Conservation (phyloP, 208 protist species). For the Wallacemonas collosoma region DNA sequence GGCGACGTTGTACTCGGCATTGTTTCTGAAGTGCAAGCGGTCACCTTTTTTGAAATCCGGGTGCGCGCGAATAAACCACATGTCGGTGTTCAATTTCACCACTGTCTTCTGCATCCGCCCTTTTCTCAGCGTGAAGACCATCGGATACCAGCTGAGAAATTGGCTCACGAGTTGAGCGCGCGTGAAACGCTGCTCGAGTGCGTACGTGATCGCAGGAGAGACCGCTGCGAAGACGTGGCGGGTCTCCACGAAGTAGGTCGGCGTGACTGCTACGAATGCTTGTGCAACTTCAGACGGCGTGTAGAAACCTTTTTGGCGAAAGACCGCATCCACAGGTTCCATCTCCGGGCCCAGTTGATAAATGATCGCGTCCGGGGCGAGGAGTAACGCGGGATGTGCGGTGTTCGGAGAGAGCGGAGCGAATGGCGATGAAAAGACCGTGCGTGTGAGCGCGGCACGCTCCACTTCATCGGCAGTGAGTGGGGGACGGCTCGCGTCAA, state of each 20-base stretch:
- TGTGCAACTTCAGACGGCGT: constrained; percentile 75
- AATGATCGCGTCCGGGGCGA: constrained; percentile 48
- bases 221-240: constrained; percentile 48
- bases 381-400: constrained; percentile 36
- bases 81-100: constrained; percentile 74
- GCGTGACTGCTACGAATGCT: constrained; percentile 66
- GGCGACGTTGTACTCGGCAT: constrained; percentile 44
- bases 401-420: constrained; percentile 21
- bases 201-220: constrained; percentile 39
- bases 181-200: constrained; percentile 33
- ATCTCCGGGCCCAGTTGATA: constrained; percentile 60
- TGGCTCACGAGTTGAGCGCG: constrained; percentile 18
- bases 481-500: constrained; percentile 39
- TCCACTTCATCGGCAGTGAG: constrained; percentile 55
- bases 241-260: constrained; percentile 79
- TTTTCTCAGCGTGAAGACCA: constrained; percentile 64
- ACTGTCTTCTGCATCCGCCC: constrained; percentile 40
- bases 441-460: constrained; percentile 41
- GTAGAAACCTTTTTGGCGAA: constrained; percentile 68
- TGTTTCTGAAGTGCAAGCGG: constrained; percentile 35
- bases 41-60: constrained; percentile 68
- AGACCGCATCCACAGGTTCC: constrained; percentile 54
- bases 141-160: constrained; percentile 72
- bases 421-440: background rate
- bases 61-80: constrained; percentile 79